Percentiles rank a stretch among this genome's conserved stretches.
phyloP scores from a whole-genome alignment of 371 early-diverging fungal genomes.

The Syncephalastrum contaminatum region DNA sequence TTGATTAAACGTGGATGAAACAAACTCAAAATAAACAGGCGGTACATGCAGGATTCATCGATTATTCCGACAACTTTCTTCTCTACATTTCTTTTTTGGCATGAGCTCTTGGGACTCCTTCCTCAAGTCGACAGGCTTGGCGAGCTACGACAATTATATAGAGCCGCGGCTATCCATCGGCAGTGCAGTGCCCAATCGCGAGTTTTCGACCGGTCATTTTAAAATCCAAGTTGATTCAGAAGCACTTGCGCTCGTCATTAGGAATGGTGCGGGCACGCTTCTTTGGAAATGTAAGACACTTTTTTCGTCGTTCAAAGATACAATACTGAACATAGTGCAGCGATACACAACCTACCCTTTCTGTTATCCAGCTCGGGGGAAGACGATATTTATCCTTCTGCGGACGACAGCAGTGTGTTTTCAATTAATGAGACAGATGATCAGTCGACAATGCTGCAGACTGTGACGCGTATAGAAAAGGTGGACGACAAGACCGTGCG shows the following conservation, averaged over 20 bases:
- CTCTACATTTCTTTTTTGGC: constrained; percentile 2
- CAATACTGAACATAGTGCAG: constrained; percentile 10
- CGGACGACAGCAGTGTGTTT: constrained; percentile 25
- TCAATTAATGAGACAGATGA: constrained; percentile 34
- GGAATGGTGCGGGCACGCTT: constrained; percentile 12
- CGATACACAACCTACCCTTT: constrained; percentile 41
- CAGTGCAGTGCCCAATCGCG: constrained; percentile 12
- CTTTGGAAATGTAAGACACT: constrained; percentile 20
- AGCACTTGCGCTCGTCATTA: constrained; percentile 12
- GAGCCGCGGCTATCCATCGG: constrained; percentile 26
- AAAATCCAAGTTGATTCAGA: constrained; percentile 17
- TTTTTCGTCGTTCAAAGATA: not conserved
- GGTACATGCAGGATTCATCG: no score
- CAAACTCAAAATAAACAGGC: no score
- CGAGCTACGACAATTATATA: constrained; percentile 18
- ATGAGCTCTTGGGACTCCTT: constrained; percentile 6
- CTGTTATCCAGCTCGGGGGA: constrained; percentile 30
- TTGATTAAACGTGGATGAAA: no score
- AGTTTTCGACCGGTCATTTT: constrained; percentile 18
- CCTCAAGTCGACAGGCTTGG: constrained; percentile 19
- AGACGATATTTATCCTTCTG: constrained; percentile 23
- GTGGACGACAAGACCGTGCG: constrained; percentile 12
- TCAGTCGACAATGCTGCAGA: constrained; percentile 34
- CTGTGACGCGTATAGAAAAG: constrained; percentile 28
- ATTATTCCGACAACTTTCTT: not conserved